These are phyloP conservation scores for Colletotrichum liaoningense DNA, from an alignment of 2,329 filamentous ascomycete genomes.

Conservation along the genomic window DNA sequence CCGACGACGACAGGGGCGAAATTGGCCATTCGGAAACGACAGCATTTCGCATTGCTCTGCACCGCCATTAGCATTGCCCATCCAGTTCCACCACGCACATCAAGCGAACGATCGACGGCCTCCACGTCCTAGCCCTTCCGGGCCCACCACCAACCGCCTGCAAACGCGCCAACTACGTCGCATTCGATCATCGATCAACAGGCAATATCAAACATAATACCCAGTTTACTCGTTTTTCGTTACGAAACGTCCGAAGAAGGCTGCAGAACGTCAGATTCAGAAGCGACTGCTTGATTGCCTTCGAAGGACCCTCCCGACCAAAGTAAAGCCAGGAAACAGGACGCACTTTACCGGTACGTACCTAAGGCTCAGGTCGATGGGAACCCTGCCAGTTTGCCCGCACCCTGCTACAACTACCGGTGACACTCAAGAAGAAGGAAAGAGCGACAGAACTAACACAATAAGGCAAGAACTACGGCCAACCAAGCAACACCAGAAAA, in stretches of 20 bases:
- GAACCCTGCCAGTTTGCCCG: background rate
- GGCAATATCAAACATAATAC: slow-evolving; percentile 18
- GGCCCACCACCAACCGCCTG: background rate
- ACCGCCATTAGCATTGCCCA: slow-evolving; percentile 4
- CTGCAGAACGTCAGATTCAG: background rate
- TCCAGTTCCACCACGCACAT: background rate
- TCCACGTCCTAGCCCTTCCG: background rate
- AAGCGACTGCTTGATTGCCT: background rate
- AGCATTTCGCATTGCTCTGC: slow-evolving; percentile 8
- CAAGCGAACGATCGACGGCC: slow-evolving; percentile 5
- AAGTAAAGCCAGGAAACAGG: background rate
- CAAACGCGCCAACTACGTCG: slow-evolving; percentile 20
- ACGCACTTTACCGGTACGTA: background rate
- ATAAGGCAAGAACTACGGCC: background rate
- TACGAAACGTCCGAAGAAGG: slow-evolving; percentile 18
- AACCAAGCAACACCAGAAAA: background rate
- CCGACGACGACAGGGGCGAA: background rate
- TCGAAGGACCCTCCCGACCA: background rate
- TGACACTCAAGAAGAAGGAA: background rate
- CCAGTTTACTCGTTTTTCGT: slow-evolving; percentile 19
- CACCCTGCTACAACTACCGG: slow-evolving; percentile 6
- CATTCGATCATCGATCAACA: slow-evolving; percentile 26
- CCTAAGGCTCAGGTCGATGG: background rate
- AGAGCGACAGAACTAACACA: background rate
- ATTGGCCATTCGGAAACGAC: slow-evolving; percentile 5